Base-by-base conservation (phyloP, 208 protist species). In the Acanthamoeba lugdunensis region DNA sequence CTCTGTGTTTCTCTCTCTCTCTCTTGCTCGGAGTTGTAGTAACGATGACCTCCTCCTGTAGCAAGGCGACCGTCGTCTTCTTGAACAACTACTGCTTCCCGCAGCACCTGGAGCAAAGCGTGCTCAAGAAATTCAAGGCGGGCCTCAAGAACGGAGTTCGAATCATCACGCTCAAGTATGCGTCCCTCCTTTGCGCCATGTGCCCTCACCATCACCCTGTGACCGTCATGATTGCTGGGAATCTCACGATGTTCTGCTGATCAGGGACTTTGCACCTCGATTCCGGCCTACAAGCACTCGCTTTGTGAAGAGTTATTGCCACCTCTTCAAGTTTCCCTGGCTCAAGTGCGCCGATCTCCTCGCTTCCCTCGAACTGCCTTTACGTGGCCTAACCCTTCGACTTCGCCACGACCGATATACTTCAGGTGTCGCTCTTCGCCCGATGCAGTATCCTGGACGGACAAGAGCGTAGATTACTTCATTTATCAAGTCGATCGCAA, bases 61-160 rank as follows among this genome's bases (percentile, higher is more conserved):
- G 71, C 71, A 81, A 81, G 37, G 71, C 81, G 28, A 88, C 81
- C 5, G 81, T 88, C 28, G 81, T 88, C n/a, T 88, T 88, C 81
- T 45, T 88, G 52, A 88, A 88, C 81, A 88, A 88, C 50, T 88
- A 67, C 33, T 88, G 81, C 54, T 88, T 88, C 9, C 81, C 81
- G 9, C 52, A 88, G 81, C 52, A 88, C 13, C 81, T 88, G 48
- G 81, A 88, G 33, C 81, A 88, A 45, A 41, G 28, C 50, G 81
- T 88, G 28, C 30, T 88, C 16, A 56, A 88, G 52, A 88, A 88
- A 30, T 88, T 88, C 50, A 88, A 88, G 54, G 30, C 14, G 16
- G 54, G n/a, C 52, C 50, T 88, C 13, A 33, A 25, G 13, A 45
- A 37, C 23, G 81, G 81, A 8, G 81, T 65, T 18, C 45, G 81